Conservation (phyloP, 2,329 filamentous ascomycete species). For the Botryotinia convoluta region DNA sequence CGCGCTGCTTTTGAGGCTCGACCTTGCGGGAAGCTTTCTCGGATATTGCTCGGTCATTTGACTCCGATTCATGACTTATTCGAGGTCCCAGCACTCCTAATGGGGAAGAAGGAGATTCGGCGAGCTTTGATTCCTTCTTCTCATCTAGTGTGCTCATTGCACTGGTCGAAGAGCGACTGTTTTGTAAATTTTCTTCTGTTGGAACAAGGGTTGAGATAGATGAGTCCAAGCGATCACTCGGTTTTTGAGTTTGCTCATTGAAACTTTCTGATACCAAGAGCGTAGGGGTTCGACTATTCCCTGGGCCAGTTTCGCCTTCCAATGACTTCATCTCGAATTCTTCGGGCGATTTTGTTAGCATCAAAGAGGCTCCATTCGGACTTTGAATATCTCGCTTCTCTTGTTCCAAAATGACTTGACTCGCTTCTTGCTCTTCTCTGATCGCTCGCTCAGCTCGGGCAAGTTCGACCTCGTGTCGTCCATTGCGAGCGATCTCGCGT, state of each 20-base stretch:
- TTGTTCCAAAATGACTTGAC: constrained; percentile 13
- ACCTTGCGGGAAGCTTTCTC: constrained; percentile 19
- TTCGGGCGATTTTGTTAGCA: background rate
- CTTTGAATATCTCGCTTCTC: constrained; percentile 13
- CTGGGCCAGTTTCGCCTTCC: background rate
- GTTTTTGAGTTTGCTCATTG: background rate
- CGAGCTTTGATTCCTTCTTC: constrained; percentile 21
- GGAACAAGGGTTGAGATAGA: background rate
- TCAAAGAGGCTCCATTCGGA: background rate
- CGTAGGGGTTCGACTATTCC: background rate
- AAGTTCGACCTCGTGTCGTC: constrained; percentile 49
- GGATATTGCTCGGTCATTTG: constrained; percentile 19
- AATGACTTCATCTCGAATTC: background rate
- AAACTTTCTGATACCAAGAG: background rate
- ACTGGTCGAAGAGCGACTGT: constrained; percentile 19
- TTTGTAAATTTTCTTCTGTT: constrained; percentile 19
- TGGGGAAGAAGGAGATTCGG: constrained; percentile 4
- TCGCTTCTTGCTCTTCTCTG: constrained; percentile 35
- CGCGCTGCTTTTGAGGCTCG: constrained; percentile 15
- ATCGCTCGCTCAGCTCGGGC: constrained; percentile 42
- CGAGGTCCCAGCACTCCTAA: background rate
- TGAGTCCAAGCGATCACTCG: background rate
- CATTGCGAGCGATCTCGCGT: constrained; percentile 57
- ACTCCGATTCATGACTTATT: background rate
- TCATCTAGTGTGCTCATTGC: constrained; percentile 24